These are phyloP conservation scores for Aspergillus bombycis DNA, from an alignment of 2,329 filamentous ascomycete genomes.

Conservation along the genomic window DNA sequence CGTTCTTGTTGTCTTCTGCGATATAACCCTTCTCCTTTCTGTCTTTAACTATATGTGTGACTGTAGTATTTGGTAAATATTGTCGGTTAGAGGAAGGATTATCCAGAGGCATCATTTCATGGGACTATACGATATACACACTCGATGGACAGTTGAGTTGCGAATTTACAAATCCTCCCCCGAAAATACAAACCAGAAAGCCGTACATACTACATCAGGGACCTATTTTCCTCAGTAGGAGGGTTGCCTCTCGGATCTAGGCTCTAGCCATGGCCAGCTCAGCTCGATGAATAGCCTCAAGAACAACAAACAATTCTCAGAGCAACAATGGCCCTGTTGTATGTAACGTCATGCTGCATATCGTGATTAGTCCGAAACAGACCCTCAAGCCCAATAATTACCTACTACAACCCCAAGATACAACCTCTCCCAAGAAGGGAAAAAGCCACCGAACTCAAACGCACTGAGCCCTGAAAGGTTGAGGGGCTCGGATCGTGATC, in stretches of 20 bases:
- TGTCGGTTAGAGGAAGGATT: neutral
- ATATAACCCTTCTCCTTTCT: neutral
- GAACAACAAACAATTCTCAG: neutral
- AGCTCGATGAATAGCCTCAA: neutral
- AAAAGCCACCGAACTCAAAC: constrained; percentile 1
- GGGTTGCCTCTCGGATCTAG: neutral
- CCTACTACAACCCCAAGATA: neutral
- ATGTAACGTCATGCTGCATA: neutral
- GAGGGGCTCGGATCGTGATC: constrained; percentile 13
- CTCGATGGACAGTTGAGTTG: neutral
- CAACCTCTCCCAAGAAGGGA: neutral
- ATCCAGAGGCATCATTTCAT: neutral
- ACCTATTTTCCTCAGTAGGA: neutral
- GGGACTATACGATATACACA: neutral
- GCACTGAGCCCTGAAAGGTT: neutral
- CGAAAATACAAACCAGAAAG: too few species aligned
- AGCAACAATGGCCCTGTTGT: neutral
- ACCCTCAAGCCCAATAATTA: constrained; percentile 1
- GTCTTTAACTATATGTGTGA: neutral
- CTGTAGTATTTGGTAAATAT: neutral
- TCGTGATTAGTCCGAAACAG: neutral
- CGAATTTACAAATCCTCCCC: too few species aligned
- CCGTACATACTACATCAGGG: neutral
- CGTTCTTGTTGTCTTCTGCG: neutral
- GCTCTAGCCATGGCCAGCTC: neutral